Conservation (phyloP, 805 yeast species). For the Candida vaughaniae region DNA sequence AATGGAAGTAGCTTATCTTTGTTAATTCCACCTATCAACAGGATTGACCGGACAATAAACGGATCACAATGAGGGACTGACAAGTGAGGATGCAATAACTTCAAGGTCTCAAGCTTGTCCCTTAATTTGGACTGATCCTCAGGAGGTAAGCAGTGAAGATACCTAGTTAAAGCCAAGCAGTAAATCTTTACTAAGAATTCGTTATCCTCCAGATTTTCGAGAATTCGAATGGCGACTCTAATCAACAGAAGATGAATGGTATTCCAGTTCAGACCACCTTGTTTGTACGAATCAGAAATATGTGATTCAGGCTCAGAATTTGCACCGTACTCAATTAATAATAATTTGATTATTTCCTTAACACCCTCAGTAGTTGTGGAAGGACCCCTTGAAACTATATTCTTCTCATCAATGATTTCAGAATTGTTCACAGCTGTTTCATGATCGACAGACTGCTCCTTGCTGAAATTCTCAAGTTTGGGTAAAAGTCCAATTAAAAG, state of each 20-base stretch:
- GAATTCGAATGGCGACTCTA: slow-evolving; percentile 50
- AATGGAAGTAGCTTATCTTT: slow-evolving; percentile 45
- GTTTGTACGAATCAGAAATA: slow-evolving; percentile 18
- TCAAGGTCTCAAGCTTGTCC: slow-evolving; percentile 26
- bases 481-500: slow-evolving; percentile 42
- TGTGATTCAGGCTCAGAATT: slow-evolving; percentile 32
- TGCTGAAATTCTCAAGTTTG: not conserved
- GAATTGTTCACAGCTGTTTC: slow-evolving; percentile 2
- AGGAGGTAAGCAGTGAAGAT: slow-evolving; percentile 50
- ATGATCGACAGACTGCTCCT: not conserved
- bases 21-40: slow-evolving; percentile 23
- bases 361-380: not conserved
- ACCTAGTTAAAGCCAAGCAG: slow-evolving; percentile 54
- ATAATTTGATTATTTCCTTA: slow-evolving; percentile 13
- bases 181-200: slow-evolving; percentile 43
- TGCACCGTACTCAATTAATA: slow-evolving; percentile 57
- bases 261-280: slow-evolving; percentile 44
- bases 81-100: slow-evolving; percentile 21
- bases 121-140: slow-evolving; percentile 56
- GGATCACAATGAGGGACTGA: slow-evolving; percentile 70
- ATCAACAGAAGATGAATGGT: slow-evolving; percentile 56
- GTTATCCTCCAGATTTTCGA: slow-evolving; percentile 50
- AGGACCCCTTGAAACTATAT: not conserved
- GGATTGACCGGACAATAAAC: slow-evolving; percentile 53
- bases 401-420: slow-evolving; percentile 1